Evolutionary conservation across 306 rosid genomes (phyloP), one percentile per base, ranked within the genome.

Genomic region (Cicer judaicum): DNA sequence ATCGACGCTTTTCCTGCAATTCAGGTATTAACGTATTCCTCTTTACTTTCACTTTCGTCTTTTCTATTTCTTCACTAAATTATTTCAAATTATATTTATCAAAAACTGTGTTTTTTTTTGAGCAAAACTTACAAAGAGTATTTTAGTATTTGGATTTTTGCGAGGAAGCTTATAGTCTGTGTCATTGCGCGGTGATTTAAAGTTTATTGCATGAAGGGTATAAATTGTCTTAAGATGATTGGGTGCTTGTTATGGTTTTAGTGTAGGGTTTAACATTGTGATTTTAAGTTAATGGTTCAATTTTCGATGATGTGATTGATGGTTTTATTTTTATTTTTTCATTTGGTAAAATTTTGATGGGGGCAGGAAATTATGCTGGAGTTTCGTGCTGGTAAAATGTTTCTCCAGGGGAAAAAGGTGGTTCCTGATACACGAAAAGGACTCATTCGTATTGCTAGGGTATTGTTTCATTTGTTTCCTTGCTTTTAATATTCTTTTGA

Each of bases 381-480:
- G 84, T 89, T 93, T 74, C 92, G 97, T 73, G 98, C 97, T 56
- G 98, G 98, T 68, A 93, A 93, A 86, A 91, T 93, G 98, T 2
- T 48, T 73, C 83, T 86, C 13, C 89, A 88, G 73, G 97, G 94
- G 14, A 89, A 77, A 79, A 87, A 43, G 75, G 98, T 91, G 63
- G 81, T 80, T 18, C 97, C 98, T 5, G 96, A 93, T 80, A 62
- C 90, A 18, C 89, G 93, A 4, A 93, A 87, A 86, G 98, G 98
- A 41, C 94, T 91, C 72, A 68, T 93, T 89, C 97, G 97, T 54
- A 82, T 93, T 74, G 94, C 85, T 77, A 88, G 87, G 98, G 97
- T 93, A 38, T 75, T 10, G 38, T 43, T 63, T 66, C 12, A 19
- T 18, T 68, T 12, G 4, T 36, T 43, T 61, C 21, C 43, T 49